Conservation (phyloP, 2,329 filamentous ascomycete species). For the Elsinoe arachidis region DNA sequence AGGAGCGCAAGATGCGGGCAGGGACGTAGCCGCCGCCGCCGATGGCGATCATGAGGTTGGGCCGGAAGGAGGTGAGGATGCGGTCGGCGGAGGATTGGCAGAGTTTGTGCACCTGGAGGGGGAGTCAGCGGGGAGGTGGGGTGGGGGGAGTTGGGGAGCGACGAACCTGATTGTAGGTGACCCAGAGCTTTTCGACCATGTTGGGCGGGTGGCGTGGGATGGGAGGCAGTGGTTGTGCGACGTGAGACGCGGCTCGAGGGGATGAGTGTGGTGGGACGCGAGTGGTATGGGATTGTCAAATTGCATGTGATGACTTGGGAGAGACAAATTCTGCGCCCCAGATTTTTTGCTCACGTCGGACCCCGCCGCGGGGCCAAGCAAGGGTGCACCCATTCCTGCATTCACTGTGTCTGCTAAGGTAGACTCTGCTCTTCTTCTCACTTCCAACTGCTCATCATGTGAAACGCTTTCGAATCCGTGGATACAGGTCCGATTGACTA, state of each 20-base stretch:
- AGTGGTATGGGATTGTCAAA: conserved; percentile 6
- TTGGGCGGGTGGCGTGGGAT: background rate
- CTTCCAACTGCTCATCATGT: background rate
- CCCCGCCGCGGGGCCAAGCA: conserved; percentile 1
- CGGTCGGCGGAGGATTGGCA: conserved; percentile 76
- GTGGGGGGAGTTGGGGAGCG: background rate
- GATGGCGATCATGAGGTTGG: conserved; percentile 96
- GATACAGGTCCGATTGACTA: too few species aligned
- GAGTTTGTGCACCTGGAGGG: conserved; percentile 83
- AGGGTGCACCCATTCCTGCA: background rate
- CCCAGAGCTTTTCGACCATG: conserved; percentile 68
- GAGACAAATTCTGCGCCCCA: background rate
- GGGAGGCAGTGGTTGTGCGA: background rate
- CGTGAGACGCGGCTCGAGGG: background rate
- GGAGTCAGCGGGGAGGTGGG: background rate
- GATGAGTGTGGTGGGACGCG: background rate
- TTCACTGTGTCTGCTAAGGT: background rate
- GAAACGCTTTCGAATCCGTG: too few species aligned
- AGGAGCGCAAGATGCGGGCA: conserved; percentile 91
- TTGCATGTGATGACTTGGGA: background rate
- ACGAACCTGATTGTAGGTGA: conserved; percentile 79
- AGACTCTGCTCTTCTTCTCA: background rate
- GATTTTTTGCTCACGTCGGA: conserved; percentile 4
- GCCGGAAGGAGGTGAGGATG: conserved; percentile 79
- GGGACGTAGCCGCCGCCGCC: conserved; percentile 96